Conservation (phyloP, 306 rosid species). For the Amphicarpaea edgeworthii region DNA sequence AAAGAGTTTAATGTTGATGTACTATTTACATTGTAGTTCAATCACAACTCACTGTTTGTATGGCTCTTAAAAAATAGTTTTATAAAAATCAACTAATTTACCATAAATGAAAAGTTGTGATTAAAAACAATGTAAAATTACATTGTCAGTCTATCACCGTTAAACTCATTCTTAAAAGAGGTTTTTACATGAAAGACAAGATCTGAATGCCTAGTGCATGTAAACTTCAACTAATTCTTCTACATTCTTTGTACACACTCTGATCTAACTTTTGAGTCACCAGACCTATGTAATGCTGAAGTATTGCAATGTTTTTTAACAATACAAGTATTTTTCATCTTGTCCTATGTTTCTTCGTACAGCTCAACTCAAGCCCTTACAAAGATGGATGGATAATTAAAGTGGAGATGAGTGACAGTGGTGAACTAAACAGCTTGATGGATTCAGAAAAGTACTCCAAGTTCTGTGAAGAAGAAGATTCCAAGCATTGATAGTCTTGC, state of each 20-base stretch:
- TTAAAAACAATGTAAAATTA: too few species aligned
- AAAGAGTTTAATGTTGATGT: too few species aligned
- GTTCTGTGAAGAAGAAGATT: conserved; percentile 96
- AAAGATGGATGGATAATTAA: conserved; percentile 89
- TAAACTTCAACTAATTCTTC: not conserved
- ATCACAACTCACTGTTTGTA: too few species aligned
- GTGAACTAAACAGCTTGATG: conserved; percentile 80
- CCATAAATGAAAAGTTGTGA: too few species aligned
- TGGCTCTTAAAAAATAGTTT: too few species aligned
- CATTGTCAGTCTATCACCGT: too few species aligned
- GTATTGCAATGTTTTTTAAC: not conserved
- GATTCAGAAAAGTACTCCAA: conserved; percentile 84
- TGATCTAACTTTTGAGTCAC: not conserved
- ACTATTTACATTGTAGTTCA: too few species aligned
- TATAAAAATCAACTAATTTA: too few species aligned
- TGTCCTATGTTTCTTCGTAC: conserved; percentile 19
- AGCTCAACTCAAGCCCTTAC: conserved; percentile 87
- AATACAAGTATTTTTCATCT: conserved; percentile 13
- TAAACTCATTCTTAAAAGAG: conserved; percentile 3
- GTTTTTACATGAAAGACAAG: not conserved
- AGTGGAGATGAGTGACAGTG: conserved; percentile 65
- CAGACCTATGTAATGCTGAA: not conserved
- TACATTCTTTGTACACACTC: not conserved
- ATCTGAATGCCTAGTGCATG: not conserved
- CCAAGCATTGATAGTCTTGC: conserved; percentile 60